Evolutionary conservation across 495 filamentous ascomycete species (phyloP).

Genomic region (Lasiosphaeriaceae sp.): DNA sequence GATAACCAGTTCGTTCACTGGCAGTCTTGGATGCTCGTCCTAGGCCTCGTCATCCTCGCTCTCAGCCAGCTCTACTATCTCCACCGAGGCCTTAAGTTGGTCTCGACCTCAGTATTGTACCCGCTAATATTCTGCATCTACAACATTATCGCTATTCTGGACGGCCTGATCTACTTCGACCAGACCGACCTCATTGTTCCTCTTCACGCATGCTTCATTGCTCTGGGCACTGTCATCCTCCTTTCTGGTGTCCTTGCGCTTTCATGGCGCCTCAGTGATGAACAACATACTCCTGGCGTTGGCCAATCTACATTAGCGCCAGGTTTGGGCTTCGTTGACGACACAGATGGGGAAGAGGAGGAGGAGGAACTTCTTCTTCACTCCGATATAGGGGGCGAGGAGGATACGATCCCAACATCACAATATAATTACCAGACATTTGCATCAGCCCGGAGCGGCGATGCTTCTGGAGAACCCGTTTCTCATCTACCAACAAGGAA

Average conservation of each 20-base stretch:
- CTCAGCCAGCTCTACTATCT: conserved; percentile 93
- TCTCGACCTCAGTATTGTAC: conserved; percentile 94
- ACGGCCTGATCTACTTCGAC: conserved; percentile 94
- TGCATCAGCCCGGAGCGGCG: conserved; percentile 17
- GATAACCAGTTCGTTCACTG: conserved; percentile 94
- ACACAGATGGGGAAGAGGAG: conserved; percentile 56
- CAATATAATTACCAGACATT: conserved; percentile 43
- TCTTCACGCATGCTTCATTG: conserved; percentile 76
- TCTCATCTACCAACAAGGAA: conserved; percentile 14
- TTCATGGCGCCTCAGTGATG: conserved; percentile 86
- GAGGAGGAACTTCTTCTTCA: conserved; percentile 35
- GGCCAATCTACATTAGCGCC: conserved; percentile 62
- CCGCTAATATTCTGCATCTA: conserved; percentile 98
- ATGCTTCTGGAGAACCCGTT: neutral
- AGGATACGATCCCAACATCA: conserved; percentile 28
- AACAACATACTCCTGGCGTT: conserved; percentile 55
- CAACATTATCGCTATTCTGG: conserved; percentile 97
- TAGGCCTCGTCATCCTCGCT: conserved; percentile 77
- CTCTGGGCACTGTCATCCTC: conserved; percentile 81
- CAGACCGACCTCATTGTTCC: conserved; percentile 75
- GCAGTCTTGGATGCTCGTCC: conserved; percentile 92
- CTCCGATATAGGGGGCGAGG: conserved; percentile 38
- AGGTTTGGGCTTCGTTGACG: conserved; percentile 65
- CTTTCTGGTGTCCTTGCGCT: conserved; percentile 85
- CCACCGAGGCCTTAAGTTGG: conserved; percentile 86